Evolutionary conservation across 495 filamentous ascomycete genomes (phyloP).

Genomic region (Entonaema liquescens): DNA sequence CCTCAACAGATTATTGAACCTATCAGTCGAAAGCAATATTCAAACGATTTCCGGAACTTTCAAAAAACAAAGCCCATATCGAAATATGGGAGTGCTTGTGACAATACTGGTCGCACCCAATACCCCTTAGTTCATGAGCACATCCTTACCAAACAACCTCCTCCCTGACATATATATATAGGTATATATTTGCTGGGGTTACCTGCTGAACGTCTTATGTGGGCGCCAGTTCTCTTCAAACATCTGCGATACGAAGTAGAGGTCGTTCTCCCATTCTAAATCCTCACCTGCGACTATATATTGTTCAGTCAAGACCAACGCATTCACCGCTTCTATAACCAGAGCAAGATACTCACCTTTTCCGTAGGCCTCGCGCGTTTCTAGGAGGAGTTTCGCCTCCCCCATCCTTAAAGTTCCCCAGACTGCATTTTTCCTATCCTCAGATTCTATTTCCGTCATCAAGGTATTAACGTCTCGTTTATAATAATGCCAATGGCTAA

Average conservation of each 20-base stretch:
- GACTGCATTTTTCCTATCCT: conserved; percentile 18
- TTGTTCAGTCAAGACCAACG: conserved; percentile 7
- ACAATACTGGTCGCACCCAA: too few relatives aligned
- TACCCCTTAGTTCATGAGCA: too few relatives aligned
- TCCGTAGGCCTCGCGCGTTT: conserved; percentile 33
- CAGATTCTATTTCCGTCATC: conserved; percentile 12
- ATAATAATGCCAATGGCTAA: conserved; percentile 51
- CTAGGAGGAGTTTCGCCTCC: conserved; percentile 27
- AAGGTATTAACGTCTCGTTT: conserved; percentile 38
- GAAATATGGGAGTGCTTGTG: too few relatives aligned
- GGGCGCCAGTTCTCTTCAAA: conserved; percentile 43
- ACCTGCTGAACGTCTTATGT: conserved; percentile 17
- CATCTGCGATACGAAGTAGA: conserved; percentile 48
- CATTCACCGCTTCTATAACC: not conserved
- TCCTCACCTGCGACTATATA: not conserved
- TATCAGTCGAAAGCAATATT: too few relatives aligned
- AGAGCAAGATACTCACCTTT: not conserved
- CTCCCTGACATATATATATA: too few relatives aligned
- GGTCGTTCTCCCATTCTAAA: conserved; percentile 42
- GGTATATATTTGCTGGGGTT: too few relatives aligned
- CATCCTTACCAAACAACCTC: too few relatives aligned
- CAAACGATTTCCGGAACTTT: too few relatives aligned
- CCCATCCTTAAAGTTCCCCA: conserved; percentile 22
- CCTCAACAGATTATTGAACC: too few relatives aligned
- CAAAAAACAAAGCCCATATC: too few relatives aligned